Base-by-base conservation (phyloP, 108 stramenopile species). In the Skeletonema grethae region DNA sequence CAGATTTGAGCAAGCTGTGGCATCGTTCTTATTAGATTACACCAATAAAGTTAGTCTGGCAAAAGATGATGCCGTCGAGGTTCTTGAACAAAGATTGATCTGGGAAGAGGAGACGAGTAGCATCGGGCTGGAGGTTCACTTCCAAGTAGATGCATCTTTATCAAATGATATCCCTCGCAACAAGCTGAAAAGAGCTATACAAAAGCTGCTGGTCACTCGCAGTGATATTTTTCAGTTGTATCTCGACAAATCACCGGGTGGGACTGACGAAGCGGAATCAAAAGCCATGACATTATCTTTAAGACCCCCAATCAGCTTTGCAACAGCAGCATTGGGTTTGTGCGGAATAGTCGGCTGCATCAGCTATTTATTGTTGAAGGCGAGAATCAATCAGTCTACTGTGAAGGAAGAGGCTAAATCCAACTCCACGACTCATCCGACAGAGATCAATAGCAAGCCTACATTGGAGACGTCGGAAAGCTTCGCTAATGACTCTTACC, bases 51-150 rank as follows among this genome's bases (percentile, higher is more conserved):
- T 11, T 39, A 43, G 15, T 10, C 0, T 43, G 41, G 3, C 22
- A 22, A 53, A 53, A 9, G 50, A 53, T 2, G 15, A 15, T 15
- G 15, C 15, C 4, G 50, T 22, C 22, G 4, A 16, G 20, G 22
- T 53, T 3, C 8, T 53, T 22, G 50, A 53, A 24, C 50, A 53
- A n/a, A 22, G 18, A 53, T 53, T 53, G 50, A 53, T n/a, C 5
- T 53, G 50, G 50, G 50, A 22, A 20, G 61, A 63, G 7, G 62
- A 43, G 7, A 39, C 18, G 29, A 32, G 18, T 39, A 35, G 15
- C 7, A 35, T 20, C 24, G 48, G 65, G 4, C n/a, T 48, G 30
- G 24, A 66, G 11, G 31, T 66, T 20, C 13, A 66, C 65, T 66
- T 50, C 18, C 11, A 66, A 28, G 46, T 50, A 3, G 46, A 66